Conservation (phyloP, 2,329 filamentous ascomycete species). For the Pseudogymnoascus sp. region DNA sequence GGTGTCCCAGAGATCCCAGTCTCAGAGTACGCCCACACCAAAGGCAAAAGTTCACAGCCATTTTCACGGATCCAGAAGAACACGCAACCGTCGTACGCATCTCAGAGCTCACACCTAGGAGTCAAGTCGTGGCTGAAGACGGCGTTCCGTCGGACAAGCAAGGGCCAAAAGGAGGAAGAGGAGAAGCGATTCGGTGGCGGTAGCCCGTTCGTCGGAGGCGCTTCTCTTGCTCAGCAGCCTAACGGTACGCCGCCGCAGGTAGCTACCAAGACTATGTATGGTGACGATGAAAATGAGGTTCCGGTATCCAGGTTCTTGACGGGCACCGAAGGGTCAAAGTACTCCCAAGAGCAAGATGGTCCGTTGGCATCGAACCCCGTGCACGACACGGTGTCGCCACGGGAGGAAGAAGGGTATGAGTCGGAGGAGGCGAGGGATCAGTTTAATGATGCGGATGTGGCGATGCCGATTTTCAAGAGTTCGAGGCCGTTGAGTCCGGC, state of each 20-base stretch:
- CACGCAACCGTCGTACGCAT: constrained; percentile 18
- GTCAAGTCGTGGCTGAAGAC: constrained; percentile 49
- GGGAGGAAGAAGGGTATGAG: constrained; percentile 33
- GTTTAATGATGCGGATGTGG: constrained; percentile 27
- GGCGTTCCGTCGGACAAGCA: constrained; percentile 35
- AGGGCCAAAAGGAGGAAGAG: constrained; percentile 17
- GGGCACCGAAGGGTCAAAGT: constrained; percentile 17
- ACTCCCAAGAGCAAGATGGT: constrained; percentile 9
- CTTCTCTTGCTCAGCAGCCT: constrained; percentile 29
- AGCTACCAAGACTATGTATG: constrained; percentile 16
- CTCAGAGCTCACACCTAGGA: constrained; percentile 23
- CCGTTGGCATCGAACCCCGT: not conserved
- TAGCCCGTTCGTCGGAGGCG: constrained; percentile 43
- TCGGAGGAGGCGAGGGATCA: constrained; percentile 42
- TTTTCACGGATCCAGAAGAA: constrained; percentile 18
- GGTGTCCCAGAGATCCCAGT: constrained; percentile 20
- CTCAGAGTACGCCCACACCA: constrained; percentile 14
- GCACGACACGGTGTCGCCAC: constrained; percentile 15
- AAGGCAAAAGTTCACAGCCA: constrained; percentile 18
- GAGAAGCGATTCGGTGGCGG: constrained; percentile 15
- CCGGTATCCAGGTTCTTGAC: constrained; percentile 10
- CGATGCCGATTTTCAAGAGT: constrained; percentile 27
- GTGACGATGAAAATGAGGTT: constrained; percentile 15
- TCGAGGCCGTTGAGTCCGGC: constrained; percentile 37
- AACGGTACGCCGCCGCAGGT: constrained; percentile 30